Base-by-base conservation (phyloP, 495 filamentous ascomycete species). In the Aspergillus biplanus region DNA sequence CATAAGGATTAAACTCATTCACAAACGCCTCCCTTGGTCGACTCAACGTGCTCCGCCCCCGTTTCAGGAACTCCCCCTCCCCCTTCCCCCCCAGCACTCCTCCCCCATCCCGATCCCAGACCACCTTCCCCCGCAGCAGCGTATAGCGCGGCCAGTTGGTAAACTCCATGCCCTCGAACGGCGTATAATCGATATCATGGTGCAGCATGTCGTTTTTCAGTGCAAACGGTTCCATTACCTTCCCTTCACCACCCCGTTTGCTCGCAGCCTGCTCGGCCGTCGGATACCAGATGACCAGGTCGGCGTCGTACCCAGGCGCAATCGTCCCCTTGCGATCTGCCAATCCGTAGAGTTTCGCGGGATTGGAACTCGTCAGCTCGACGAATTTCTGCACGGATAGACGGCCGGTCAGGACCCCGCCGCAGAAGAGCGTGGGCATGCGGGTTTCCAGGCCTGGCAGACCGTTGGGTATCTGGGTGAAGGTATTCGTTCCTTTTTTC, bases 71-170 rank as follows among this genome's bases (percentile, higher is more conserved):
- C 65, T 79, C 54, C 0, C 85, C 86, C 71, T 78, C 79, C 9
- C 77, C 76, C 64, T 82, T 83, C 53, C 72, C 65, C 0, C 82
- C 84, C 6, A 82, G 57, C 1, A 85, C 58, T 4, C 75, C 83
- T 3, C 73, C 82, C 13, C 73, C 71, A 61, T 85, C 82, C 12
- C 78, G 75, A 63, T 82, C 79, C 82, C 83, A 89, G 5, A 87
- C 79, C 3, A 87, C 78, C 60, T 83, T 71, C 2, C 86, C 85
- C 27, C 85, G 75, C 15, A 89, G 64, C 13, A 88, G 73, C 6
- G 85, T 88, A 67, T 84, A 88, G 46, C 85, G 74, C 16, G 85
- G 86, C 86, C 86, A 89, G 48, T 87, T 84, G 34, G 73, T 72
- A 39, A 88, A 66, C 34, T 65, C 69, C 63, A 78, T 77, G 3